Evolutionary conservation across 2,329 filamentous ascomycete species (phyloP).

Genomic region (Aspergillus persii): DNA sequence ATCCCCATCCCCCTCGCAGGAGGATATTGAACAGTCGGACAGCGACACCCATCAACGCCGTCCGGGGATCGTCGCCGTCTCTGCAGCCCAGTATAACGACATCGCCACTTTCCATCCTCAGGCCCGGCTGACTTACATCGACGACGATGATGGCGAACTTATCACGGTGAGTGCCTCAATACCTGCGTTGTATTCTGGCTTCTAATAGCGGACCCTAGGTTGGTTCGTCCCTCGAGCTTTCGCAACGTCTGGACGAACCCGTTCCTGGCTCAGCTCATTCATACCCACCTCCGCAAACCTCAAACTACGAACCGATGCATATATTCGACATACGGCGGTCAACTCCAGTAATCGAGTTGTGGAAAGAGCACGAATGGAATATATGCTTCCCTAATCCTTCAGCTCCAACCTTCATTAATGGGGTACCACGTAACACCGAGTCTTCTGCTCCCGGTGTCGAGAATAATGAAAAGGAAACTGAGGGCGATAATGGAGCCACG

Average conservation of each 20-base stretch:
- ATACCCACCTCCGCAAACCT: not conserved
- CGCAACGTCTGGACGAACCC: slow-evolving; percentile 46
- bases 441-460: slow-evolving; percentile 5
- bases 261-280: slow-evolving; percentile 10
- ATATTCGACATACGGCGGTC: slow-evolving; percentile 47
- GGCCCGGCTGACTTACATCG: slow-evolving; percentile 44
- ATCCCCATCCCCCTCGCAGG: slow-evolving; percentile 14
- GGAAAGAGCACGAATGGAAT: slow-evolving; percentile 33
- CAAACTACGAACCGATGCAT: slow-evolving; percentile 35
- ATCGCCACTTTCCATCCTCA: slow-evolving; percentile 41
- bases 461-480: slow-evolving; percentile 6
- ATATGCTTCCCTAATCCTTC: not conserved
- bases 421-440: not conserved
- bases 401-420: not conserved
- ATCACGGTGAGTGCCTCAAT: slow-evolving; percentile 40
- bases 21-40: not conserved
- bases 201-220: slow-evolving; percentile 33
- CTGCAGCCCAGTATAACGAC: slow-evolving; percentile 43
- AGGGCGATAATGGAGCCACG: slow-evolving; percentile 7
- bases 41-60: slow-evolving; percentile 3
- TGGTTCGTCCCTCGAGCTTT: slow-evolving; percentile 47
- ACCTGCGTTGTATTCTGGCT: not conserved
- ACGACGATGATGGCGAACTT: slow-evolving; percentile 47
- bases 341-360: slow-evolving; percentile 38
- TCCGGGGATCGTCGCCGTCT: slow-evolving; percentile 40